Base-by-base conservation (phyloP, 1,284 basidiomycete genomes). In the Ceratorhiza oryzae-sativae region DNA sequence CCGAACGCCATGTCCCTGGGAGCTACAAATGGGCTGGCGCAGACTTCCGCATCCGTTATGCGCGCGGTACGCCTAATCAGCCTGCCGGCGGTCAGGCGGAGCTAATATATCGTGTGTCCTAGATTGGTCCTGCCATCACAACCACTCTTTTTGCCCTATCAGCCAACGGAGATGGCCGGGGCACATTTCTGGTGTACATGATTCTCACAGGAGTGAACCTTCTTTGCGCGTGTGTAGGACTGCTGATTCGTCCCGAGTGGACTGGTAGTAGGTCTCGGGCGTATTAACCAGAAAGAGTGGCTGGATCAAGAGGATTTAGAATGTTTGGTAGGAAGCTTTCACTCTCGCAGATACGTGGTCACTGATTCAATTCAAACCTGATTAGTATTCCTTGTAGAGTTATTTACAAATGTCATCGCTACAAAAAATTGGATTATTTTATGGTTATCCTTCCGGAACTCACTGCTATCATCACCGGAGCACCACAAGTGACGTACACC, bases 11-110 rank as follows among this genome's bases (percentile, higher is more conserved):
- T 55, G 45, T 58, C 41, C 20, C 59, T 75, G 15, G 74, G 74
- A 3, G 65, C 73, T 3, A 74, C 72, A 10, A 75, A 75, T 36
- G 74, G 74, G 1, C 42, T 75, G 41, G 73, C 74, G 34, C 74
- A 75, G 48, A 74, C 73, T 6, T 58, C 61, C 25, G 62, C 71
- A 20, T 72, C 71, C 0, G 32, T 75, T 25, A 62, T 75, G 73
- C 72, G 73, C 36, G 62, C 71, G 41, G 56, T 74, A 27, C 13
- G 62, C 20, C n/a, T 23, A 2, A 20, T 30, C 27, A 39, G 34
- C 1, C 18, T 1, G 34, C 8, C 9, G 13, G n/a, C n/a, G 27
- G 13, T 15, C 18, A 3, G n/a, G 1, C 12, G 1, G 13, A 27
- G 13, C 15, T 32, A 10, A 53, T 18, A 18, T 10, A 13, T 10